Percentiles rank a stretch among this genome's conserved stretches.
Conservation (phyloP, 192 early-diverging fungal genomes). For the Mycoemilia scoparia region DNA sequence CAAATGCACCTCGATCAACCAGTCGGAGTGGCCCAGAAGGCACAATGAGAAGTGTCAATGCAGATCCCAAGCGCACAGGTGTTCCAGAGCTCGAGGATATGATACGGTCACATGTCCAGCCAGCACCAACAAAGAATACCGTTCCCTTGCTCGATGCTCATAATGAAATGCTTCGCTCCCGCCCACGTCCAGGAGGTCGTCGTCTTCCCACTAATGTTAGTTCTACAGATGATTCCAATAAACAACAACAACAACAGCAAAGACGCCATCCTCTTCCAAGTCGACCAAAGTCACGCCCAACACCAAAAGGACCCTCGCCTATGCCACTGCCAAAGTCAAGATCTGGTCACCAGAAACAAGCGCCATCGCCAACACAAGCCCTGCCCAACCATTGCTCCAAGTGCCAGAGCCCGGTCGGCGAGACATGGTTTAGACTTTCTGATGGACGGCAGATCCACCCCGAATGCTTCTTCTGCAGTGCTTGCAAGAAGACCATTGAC, state of each 20-base stretch:
- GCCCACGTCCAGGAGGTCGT: slow-evolving; percentile 23
- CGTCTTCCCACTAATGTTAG: too few species aligned
- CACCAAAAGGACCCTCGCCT: background rate
- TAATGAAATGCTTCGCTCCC: slow-evolving; percentile 21
- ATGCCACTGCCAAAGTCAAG: background rate
- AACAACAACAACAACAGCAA: too few species aligned
- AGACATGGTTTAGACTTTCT: slow-evolving; percentile 30
- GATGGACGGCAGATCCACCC: slow-evolving; percentile 32
- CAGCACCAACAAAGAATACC: slow-evolving; percentile 19
- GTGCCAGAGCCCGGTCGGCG: slow-evolving; percentile 15
- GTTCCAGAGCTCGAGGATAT: slow-evolving; percentile 22
- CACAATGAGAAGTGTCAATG: too few species aligned
- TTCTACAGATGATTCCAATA: too few species aligned
- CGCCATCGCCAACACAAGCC: background rate
- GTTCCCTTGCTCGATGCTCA: slow-evolving; percentile 22
- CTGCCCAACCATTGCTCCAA: slow-evolving; percentile 21
- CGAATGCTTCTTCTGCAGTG: slow-evolving; percentile 31
- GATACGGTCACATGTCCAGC: slow-evolving; percentile 21
- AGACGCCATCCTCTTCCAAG: background rate
- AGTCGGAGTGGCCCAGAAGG: too few species aligned
- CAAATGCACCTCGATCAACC: too few species aligned
- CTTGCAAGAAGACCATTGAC: slow-evolving; percentile 23
- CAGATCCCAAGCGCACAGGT: too few species aligned
- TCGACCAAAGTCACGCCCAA: background rate
- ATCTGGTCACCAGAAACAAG: background rate